Percentiles rank a stretch among this genome's conserved stretches.
Conservation (phyloP, 2,329 filamentous ascomycete genomes). For the Nothophoma quercina region DNA sequence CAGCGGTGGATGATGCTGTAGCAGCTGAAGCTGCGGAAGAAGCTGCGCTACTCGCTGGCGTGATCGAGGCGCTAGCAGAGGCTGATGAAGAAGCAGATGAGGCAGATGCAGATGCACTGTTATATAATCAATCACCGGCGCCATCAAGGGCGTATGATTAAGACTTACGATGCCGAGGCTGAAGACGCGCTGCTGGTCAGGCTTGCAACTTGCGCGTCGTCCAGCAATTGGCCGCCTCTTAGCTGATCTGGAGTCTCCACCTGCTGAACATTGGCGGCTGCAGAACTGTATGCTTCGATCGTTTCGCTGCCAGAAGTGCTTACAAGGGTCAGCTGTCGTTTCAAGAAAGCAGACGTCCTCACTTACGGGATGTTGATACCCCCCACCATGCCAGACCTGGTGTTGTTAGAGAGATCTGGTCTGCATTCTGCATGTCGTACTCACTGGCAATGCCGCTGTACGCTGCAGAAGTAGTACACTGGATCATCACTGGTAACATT, state of each 20-base stretch:
- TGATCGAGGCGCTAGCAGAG: slow-evolving; percentile 4
- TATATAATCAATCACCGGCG: neutral
- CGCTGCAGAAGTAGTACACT: slow-evolving; percentile 35
- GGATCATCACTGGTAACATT: slow-evolving; percentile 32
- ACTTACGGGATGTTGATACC: slow-evolving; percentile 16
- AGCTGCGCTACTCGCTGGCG: neutral
- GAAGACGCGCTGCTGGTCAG: slow-evolving; percentile 16
- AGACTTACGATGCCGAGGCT: slow-evolving; percentile 9
- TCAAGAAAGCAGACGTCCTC: neutral
- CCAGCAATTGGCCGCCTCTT: slow-evolving; percentile 24
- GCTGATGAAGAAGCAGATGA: slow-evolving; percentile 10
- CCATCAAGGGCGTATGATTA: neutral
- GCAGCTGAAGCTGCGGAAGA: slow-evolving; percentile 3
- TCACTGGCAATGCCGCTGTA: slow-evolving; percentile 30
- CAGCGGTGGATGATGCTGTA: neutral
- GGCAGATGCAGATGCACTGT: slow-evolving; percentile 8
- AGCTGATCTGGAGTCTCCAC: slow-evolving; percentile 4
- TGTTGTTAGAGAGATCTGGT: neutral
- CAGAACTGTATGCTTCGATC: slow-evolving; percentile 7
- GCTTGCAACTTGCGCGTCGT: slow-evolving; percentile 24
- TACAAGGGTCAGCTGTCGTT: neutral
- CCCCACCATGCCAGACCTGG: slow-evolving; percentile 10
- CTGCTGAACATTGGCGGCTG: slow-evolving; percentile 4
- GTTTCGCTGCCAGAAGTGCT: slow-evolving; percentile 9
- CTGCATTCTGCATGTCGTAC: neutral